Evolutionary conservation across 768 basidiomycete genomes (phyloP).

Genomic region (Lentinula detonsa): DNA sequence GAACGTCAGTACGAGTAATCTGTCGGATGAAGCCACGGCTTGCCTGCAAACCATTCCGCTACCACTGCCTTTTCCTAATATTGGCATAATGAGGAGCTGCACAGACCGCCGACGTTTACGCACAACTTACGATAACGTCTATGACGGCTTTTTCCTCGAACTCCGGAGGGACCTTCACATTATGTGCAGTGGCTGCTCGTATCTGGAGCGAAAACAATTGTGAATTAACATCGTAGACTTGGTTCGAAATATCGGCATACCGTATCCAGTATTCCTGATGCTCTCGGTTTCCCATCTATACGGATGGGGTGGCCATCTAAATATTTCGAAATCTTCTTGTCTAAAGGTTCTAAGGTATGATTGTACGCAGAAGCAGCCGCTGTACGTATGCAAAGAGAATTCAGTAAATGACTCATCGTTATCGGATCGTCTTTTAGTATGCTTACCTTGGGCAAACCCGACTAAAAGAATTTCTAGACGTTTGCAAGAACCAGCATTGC

Average conservation of each 20-base stretch:
- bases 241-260: constrained; percentile 24
- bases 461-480: constrained; percentile 56
- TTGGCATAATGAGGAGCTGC: neutral
- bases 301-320: constrained; percentile 63
- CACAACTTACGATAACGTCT: constrained; percentile 45
- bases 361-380: constrained; percentile 66
- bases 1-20: constrained; percentile 1
- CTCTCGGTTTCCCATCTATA: constrained; percentile 70
- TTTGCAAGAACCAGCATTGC: constrained; percentile 65
- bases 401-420: neutral
- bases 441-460: constrained; percentile 59
- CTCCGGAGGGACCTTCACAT: constrained; percentile 62
- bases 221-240: neutral
- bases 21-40: constrained; percentile 18
- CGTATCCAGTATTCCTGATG: constrained; percentile 72
- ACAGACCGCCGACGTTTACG: neutral
- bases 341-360: constrained; percentile 51
- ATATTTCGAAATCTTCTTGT: constrained; percentile 63
- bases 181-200: constrained; percentile 65
- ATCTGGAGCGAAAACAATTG: constrained; percentile 30
- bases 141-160: constrained; percentile 60
- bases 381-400: constrained; percentile 15
- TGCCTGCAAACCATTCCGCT: constrained; percentile 66
- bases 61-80: constrained; percentile 65
- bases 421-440: neutral